Base-by-base conservation (phyloP, 176 grass and related monocot species). In the Canna indica region DNA sequence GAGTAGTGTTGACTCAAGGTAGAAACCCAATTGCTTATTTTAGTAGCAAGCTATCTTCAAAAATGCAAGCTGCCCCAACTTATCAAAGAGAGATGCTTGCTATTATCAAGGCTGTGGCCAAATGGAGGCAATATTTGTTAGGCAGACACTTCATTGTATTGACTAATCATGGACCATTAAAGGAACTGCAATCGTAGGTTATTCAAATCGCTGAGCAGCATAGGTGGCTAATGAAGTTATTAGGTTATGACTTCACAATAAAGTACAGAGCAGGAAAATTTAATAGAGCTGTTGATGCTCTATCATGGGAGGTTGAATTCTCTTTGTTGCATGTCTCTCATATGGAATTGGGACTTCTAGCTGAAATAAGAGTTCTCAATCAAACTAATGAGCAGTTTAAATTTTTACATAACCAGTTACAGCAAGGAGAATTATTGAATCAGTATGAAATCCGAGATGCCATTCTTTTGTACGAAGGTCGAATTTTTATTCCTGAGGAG, bases 71-170 rank as follows among this genome's bases (percentile, higher is more conserved):
- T 17, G 14, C 16, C 3, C 18, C 48, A 3, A 53, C 16, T 3
- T 53, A 53, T 53, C 13, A 14, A 3, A 14, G 16, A 53, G 48
- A 53, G 16, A 14, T 53, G 8, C 13, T 47, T 0, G 67, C 25
- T 1, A 30, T 79, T 2, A 0, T 79, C 0, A 0, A 31, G 13
- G 9, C 25, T 0, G 1, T 79, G 0, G n/a, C n/a, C n/a, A n/a
- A n/a, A n/a, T n/a, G n/a, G n/a, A n/a, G n/a, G n/a, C n/a, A n/a
- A n/a, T n/a, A n/a, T n/a, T n/a, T n/a, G n/a, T n/a, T n/a, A n/a
- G n/a, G n/a, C n/a, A n/a, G n/a, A n/a, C n/a, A n/a, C 7, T 34
- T 54, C 0, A 20, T 36, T 0, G 38, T 77, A 0, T n/a, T 11
- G 0, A 68, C 63, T 1, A 30, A 68, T 3, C 75, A 77, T 3